Evolutionary conservation across 2,329 filamentous ascomycete genomes (phyloP), one percentile per base, ranked within the genome.

Genomic region (Aureobasidium subglaciale): DNA sequence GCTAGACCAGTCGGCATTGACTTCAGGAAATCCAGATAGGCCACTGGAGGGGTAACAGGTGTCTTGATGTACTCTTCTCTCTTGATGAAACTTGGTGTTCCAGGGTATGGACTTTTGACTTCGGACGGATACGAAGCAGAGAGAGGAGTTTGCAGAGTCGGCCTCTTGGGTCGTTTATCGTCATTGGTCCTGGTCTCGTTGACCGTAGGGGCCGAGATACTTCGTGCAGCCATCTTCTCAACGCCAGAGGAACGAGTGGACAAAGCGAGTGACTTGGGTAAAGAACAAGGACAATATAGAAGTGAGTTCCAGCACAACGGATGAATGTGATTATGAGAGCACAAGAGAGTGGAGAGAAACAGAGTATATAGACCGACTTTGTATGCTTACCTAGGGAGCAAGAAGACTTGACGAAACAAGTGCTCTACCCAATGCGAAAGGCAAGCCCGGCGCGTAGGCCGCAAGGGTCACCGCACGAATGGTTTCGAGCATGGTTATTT

Each of bases 21-120:
- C 73, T 90, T 92, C 60, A 97, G 84, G 68, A 96, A 97, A 67
- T 97, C 90, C 62, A 89, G 86, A 69, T 97, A 97, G 57, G 92
- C 91, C 20, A 82, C 78, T 3, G 92, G 92, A 52, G 92, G 92
- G 50, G 88, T 95, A 70, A 97, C 95, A 46, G 91, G 91, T 4
- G 91, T 96, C 73, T 84, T 86, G 41, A 78, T 72, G 58, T 84
- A 80, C 56, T 86, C 78, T 63, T 87, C 80, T 55, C 75, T 74
- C 71, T 91, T 92, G 76, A 91, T 81, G 63, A 80, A 78, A 55
- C 78, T 74, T 18, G 82, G 76, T 43, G 78, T 77, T 49, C 74
- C 75, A 46, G 84, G 84, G 66, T 87, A 78, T 46, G 88, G 88
- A 61, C 85, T 91, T 62, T 80, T 65, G 55, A 78, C 65, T 65